Percentiles rank a stretch among this genome's conserved stretches.
Evolutionary conservation across 345 rosid species (phyloP).

Genomic region (Cardamine occulta): DNA sequence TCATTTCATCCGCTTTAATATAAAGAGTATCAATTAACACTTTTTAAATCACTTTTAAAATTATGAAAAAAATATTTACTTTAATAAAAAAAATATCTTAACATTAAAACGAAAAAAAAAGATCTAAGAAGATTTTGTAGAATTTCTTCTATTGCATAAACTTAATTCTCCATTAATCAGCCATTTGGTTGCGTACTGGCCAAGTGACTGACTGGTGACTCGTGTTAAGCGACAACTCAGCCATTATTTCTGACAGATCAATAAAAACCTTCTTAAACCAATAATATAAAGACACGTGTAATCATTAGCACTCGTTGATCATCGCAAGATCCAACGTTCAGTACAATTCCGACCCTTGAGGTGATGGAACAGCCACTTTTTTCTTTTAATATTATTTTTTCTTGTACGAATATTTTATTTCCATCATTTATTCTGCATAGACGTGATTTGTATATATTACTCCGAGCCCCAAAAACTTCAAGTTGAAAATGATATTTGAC

Average conservation of each 20-base stretch:
- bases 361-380: slow-evolving; percentile 18
- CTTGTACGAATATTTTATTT: slow-evolving; percentile 25
- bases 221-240: slow-evolving; percentile 28
- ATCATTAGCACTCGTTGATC: not conserved
- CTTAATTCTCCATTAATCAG: not conserved
- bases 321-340: slow-evolving; percentile 33
- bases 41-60: not conserved
- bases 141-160: no score
- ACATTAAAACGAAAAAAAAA: not conserved
- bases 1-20: not conserved
- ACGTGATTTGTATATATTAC: slow-evolving; percentile 26
- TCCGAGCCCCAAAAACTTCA: not conserved
- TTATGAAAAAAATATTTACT: not conserved
- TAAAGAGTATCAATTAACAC: not conserved
- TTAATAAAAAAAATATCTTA: not conserved
- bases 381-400: not conserved
- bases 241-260: slow-evolving; percentile 36
- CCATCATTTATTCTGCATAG: slow-evolving; percentile 26
- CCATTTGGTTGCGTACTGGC: slow-evolving; percentile 30
- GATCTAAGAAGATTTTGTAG: not conserved
- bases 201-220: slow-evolving; percentile 30
- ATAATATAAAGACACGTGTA: not conserved
- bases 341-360: slow-evolving; percentile 35
- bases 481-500: slow-evolving; percentile 10
- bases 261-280: slow-evolving; percentile 8